Evolutionary conservation across 768 basidiomycete genomes (phyloP), one percentile per base, ranked within the genome.

Genomic region (Amanita rimosa): DNA sequence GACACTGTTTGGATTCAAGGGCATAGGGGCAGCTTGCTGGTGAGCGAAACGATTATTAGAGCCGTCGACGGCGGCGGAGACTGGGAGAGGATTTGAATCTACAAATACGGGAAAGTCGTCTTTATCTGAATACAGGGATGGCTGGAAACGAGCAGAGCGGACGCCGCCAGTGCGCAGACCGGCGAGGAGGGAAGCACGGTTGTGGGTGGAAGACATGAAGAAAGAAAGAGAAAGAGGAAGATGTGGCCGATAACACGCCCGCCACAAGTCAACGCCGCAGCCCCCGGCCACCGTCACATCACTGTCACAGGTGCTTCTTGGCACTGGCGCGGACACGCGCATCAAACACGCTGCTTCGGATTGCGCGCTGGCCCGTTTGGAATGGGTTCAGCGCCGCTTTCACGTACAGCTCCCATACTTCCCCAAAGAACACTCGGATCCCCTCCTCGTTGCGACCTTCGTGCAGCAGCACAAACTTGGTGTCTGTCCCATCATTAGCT

Each of bases 381-480:
- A 99, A 99, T n/a, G 96, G 95, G 59, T 96, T 99, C 65, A 96
- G 48, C 70, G 79, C 73, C 52, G 86, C 96, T 83, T 99, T 99
- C 42, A 95, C 79, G 67, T 95, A 98, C 57, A 87, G 59, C 73
- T 99, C 96, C 95, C 96, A 99, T 24, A 95, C 83, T 7, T 98
- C 96, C 58, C 78, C 79, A 59, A 99, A 87, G 72, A 99, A 99
- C 48, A 75, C 64, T 46, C 84, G 78, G 63, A 98, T 97, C 4
- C 95, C 94, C 44, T 98, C 96, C 66, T 99, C 95, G 67, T 96
- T 97, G 74, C 91, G 95, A 6, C 75, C 75, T 64, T 98, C 96
- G 65, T 98, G 96, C 50, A 99, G 69, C 49, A 99, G 69, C 46
- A 99, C 71, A 63, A 99, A 88, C 66, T 97, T 98, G 70, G 90